A percentile compares a stretch with the other conserved stretches of the same genome.
Evolutionary conservation across 768 basidiomycete genomes (phyloP).

Genomic region (Boletus barrowsii): DNA sequence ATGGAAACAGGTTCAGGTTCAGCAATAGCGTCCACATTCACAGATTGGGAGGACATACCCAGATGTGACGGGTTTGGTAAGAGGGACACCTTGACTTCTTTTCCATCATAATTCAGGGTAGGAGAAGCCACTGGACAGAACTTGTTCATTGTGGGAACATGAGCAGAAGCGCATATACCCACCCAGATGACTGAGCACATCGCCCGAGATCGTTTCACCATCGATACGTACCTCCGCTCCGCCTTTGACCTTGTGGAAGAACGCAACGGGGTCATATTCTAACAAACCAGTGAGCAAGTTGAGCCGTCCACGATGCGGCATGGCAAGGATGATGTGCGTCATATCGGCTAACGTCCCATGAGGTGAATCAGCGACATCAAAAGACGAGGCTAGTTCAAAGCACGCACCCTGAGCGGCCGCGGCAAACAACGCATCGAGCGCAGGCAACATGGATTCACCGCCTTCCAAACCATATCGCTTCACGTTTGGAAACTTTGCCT

Average conservation of each 20-base stretch:
- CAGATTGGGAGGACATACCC: slow-evolving; percentile 36
- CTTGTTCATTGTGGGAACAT: neutral
- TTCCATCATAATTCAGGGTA: slow-evolving; percentile 49
- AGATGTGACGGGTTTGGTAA: slow-evolving; percentile 80
- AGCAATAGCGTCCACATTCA: neutral
- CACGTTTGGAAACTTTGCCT: slow-evolving; percentile 84
- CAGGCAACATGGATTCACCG: slow-evolving; percentile 91
- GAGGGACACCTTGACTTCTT: slow-evolving; percentile 64
- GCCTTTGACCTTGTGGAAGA: slow-evolving; percentile 89
- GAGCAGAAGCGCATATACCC: slow-evolving; percentile 16
- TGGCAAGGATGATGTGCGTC: slow-evolving; percentile 70
- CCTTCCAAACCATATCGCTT: slow-evolving; percentile 90
- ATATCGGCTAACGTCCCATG: slow-evolving; percentile 50
- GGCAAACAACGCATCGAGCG: slow-evolving; percentile 72
- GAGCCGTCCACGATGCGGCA: slow-evolving; percentile 87
- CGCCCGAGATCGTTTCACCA: slow-evolving; percentile 66
- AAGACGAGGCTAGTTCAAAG: neutral
- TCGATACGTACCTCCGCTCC: slow-evolving; percentile 62
- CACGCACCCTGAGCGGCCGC: slow-evolving; percentile 56
- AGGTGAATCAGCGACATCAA: neutral
- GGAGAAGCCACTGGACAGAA: slow-evolving; percentile 59
- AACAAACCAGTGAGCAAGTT: slow-evolving; percentile 82
- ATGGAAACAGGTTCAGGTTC: neutral
- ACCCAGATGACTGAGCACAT: slow-evolving; percentile 87
- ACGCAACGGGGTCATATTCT: slow-evolving; percentile 56